A percentile compares a stretch with the other conserved stretches of the same genome.
phyloP scores from a whole-genome alignment of 1,284 basidiomycete species.

The Pholiota adiposa region DNA sequence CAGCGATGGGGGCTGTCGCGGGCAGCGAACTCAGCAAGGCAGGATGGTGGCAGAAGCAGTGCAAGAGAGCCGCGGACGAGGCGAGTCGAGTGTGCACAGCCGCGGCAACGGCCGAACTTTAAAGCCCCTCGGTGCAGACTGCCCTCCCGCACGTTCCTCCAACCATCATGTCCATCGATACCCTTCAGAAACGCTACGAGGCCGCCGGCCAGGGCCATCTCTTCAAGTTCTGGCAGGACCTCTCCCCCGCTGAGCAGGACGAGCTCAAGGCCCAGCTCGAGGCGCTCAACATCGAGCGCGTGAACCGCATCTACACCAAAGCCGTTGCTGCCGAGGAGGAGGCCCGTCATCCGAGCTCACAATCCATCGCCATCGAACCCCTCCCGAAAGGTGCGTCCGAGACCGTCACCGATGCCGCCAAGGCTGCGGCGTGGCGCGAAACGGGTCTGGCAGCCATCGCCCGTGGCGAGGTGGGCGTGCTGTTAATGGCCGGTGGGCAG shows the following conservation, averaged over 20 bases:
- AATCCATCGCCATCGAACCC: slow-evolving; percentile 69
- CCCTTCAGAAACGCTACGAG: slow-evolving; percentile 66
- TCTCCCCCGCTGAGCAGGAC: slow-evolving; percentile 69
- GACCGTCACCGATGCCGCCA: slow-evolving; percentile 58
- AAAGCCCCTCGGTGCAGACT: slow-evolving; percentile 3
- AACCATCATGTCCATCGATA: slow-evolving; percentile 51
- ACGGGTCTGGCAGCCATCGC: slow-evolving; percentile 85
- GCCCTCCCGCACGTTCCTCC: slow-evolving; percentile 9
- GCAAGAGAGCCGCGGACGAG: neutral
- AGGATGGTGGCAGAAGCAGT: neutral
- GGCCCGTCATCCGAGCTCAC: slow-evolving; percentile 44
- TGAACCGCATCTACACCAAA: slow-evolving; percentile 87
- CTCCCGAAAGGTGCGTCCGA: slow-evolving; percentile 79
- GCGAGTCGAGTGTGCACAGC: neutral
- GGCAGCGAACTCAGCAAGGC: neutral
- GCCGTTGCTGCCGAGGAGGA: slow-evolving; percentile 75
- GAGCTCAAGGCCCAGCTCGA: slow-evolving; percentile 78
- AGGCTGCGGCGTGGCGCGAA: slow-evolving; percentile 71
- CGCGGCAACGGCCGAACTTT: slow-evolving; percentile 25
- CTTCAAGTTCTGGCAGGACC: slow-evolving; percentile 84
- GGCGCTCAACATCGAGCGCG: slow-evolving; percentile 85
- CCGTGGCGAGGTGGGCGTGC: slow-evolving; percentile 82
- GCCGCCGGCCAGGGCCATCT: slow-evolving; percentile 89
- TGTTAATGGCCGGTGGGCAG: slow-evolving; percentile 98
- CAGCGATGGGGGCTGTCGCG: neutral